Evolutionary conservation across 2,329 filamentous ascomycete genomes (phyloP), one percentile per base, ranked within the genome.

Genomic region (Trichoderma oligosporum): DNA sequence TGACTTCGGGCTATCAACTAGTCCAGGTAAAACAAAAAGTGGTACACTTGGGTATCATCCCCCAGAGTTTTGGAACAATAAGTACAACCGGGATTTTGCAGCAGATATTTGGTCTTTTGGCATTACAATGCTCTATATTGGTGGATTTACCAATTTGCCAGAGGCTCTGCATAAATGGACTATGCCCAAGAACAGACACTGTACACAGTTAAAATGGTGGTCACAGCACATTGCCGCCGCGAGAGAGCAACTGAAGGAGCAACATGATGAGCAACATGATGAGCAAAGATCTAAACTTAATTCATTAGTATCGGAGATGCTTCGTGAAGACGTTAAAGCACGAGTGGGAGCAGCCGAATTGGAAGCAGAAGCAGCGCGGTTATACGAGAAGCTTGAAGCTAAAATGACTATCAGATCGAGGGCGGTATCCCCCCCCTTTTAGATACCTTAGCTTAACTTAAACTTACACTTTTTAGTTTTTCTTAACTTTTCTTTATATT

Each of bases 121-220:
- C 12, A 20, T 53, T 41, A 53, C 48, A 27, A 41, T 53, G 33
- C 25, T 53, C 8, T 53, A 53, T 12, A 9, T 49, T n/a, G n/a
- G n/a, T n/a, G n/a, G n/a, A 8, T 22, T 45, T 25, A 16, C 9
- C 7, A 5, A 25, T 16, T 24, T 27, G 7, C 9, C 38, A 12
- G 38, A 22, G 8, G 8, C 8, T 22, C 16, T 8, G n/a, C n/a
- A n/a, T n/a, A n/a, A n/a, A n/a, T n/a, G n/a, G n/a, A n/a, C n/a
- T n/a, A n/a, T 42, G 9, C 8, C 38, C 38, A 22, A n/a, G 9
- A 11, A 42, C n/a, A n/a, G n/a, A n/a, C n/a, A n/a, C n/a, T n/a
- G n/a, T n/a, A n/a, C n/a, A n/a, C n/a, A n/a, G n/a, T n/a, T n/a
- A n/a, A n/a, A n/a, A n/a, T n/a, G n/a, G n/a, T n/a, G n/a, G n/a